phyloP scores from a whole-genome alignment of 1,284 basidiomycete species.

The Marasmius sp. region DNA sequence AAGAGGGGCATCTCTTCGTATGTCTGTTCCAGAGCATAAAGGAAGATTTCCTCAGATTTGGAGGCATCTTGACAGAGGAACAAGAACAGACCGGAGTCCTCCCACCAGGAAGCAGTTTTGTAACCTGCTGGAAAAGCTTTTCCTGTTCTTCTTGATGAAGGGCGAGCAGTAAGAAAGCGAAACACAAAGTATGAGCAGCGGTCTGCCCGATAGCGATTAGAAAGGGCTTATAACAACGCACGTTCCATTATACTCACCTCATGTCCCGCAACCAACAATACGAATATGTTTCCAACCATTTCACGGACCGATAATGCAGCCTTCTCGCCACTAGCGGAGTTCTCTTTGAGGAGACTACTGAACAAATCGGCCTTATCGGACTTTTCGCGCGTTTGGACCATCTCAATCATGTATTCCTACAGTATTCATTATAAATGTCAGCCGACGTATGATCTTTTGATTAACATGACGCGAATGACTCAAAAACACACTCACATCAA shows the following conservation, averaged over 20 bases:
- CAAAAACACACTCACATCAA: not conserved
- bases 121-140: constrained; percentile 31
- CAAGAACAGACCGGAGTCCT: not conserved
- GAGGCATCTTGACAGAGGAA: not conserved
- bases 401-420: constrained; percentile 3
- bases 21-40: not conserved
- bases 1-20: constrained; percentile 4
- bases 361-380: not conserved
- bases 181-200: constrained; percentile 35
- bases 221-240: not conserved
- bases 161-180: constrained; percentile 33
- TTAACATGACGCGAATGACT: not conserved
- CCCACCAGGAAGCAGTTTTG: constrained; percentile 1
- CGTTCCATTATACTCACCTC: not conserved
- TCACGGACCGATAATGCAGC: not conserved
- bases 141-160: constrained; percentile 39
- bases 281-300: not conserved
- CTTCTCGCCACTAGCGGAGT: not conserved
- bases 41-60: not conserved
- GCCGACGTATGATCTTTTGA: not conserved
- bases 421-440: not conserved
- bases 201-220: constrained; percentile 26
- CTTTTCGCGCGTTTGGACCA: not conserved
- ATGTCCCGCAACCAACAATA: constrained; percentile 1
- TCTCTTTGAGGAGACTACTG: not conserved